Evolutionary conservation across 139 green algal genomes (phyloP).

Genomic region (Tetraselmis chui): DNA sequence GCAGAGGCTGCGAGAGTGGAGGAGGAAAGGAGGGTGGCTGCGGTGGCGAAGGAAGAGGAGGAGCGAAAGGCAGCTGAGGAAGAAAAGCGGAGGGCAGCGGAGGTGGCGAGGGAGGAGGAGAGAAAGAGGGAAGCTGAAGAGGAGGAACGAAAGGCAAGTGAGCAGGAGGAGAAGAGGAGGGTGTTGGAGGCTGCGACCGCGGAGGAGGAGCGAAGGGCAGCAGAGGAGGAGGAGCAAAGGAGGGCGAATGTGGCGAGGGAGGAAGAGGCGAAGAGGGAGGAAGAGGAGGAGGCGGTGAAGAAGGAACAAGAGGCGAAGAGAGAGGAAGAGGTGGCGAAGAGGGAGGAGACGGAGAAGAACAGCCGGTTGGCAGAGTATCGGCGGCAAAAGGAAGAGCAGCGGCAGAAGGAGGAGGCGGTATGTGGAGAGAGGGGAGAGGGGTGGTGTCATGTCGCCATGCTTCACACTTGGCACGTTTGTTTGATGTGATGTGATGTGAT

Average conservation of each 20-base stretch:
- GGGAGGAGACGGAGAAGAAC: background rate
- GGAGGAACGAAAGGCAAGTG: background rate
- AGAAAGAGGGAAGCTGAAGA: background rate
- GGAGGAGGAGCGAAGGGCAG: background rate
- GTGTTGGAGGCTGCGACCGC: background rate
- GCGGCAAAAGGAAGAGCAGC: background rate
- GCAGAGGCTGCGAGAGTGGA: no score
- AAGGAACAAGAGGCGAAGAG: background rate
- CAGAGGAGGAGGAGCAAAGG: background rate
- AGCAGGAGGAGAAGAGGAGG: background rate
- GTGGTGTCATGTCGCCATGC: no score
- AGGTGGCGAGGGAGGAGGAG: background rate
- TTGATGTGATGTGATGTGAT: no score
- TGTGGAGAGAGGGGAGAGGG: no score
- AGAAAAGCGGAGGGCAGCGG: background rate
- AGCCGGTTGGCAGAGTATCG: background rate
- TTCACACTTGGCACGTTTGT: no score
- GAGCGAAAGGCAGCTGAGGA: background rate
- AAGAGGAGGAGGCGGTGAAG: background rate
- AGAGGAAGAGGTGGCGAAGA: background rate
- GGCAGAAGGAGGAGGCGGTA: background rate
- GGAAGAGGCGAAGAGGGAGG: background rate
- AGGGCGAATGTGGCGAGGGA: background rate
- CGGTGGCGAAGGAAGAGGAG: background rate
- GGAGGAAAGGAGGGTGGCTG: background rate